These are phyloP conservation scores for Flaveria linearis DNA, from an alignment of 129 eudicot genomes.

Conservation along the genomic window DNA sequence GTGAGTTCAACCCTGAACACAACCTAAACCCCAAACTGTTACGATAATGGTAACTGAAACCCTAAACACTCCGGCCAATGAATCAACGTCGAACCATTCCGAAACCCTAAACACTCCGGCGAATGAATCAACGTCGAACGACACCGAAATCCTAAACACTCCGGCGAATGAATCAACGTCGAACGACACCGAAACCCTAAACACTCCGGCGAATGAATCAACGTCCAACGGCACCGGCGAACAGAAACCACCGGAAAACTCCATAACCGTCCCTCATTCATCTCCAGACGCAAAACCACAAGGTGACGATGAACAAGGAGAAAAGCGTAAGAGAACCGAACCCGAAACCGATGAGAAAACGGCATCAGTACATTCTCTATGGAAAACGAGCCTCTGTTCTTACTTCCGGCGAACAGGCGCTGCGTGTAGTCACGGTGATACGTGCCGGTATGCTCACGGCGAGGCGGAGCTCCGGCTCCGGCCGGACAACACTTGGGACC, in stretches of 20 bases:
- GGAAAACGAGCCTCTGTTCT: conserved; percentile 86
- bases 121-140: conserved; percentile 9
- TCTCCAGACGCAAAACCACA: conserved; percentile 24
- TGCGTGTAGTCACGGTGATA: conserved; percentile 79
- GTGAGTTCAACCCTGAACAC: background rate
- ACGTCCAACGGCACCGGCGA: conserved; percentile 10
- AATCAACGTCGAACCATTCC: too few species aligned
- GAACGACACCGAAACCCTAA: conserved; percentile 16
- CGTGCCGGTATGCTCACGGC: conserved; percentile 79
- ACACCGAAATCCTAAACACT: conserved; percentile 9
- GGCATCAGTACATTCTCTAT: conserved; percentile 46
- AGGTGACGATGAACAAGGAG: conserved; percentile 33
- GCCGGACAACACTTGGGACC: conserved; percentile 85
- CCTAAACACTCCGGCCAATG: conserved; percentile 24
- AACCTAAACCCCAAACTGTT: background rate
- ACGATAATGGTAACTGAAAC: conserved; percentile 6
- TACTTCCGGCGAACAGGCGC: conserved; percentile 67
- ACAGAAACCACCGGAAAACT: background rate
- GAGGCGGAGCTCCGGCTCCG: conserved; percentile 78
- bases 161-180: conserved; percentile 24
- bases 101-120: conserved; percentile 24
- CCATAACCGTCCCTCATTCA: background rate
- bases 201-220: conserved; percentile 29
- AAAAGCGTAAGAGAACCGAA: conserved; percentile 65
- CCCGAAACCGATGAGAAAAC: conserved; percentile 32